Conservation (phyloP, 345 rosid species). For the Moricandia arvensis region DNA sequence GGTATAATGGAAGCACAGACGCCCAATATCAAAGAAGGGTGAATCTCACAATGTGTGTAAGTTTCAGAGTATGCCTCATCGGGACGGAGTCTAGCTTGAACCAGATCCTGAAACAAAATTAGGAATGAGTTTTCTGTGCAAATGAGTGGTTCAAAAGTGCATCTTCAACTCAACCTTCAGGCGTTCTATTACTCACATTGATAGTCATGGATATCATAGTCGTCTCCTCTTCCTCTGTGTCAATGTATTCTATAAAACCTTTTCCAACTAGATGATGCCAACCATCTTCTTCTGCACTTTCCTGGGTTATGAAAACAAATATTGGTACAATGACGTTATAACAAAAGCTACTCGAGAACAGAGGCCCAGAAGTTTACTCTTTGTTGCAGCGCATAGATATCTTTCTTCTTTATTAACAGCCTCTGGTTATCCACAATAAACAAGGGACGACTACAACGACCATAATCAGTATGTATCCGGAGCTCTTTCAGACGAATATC, state of each 20-base stretch:
- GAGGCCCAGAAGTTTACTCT: slow-evolving; percentile 51
- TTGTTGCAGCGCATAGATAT: slow-evolving; percentile 81
- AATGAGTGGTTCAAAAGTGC: background rate
- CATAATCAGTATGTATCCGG: slow-evolving; percentile 92
- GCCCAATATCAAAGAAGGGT: slow-evolving; percentile 93
- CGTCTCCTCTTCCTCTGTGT: slow-evolving; percentile 98
- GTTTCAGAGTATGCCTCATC: slow-evolving; percentile 82
- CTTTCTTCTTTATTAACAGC: slow-evolving; percentile 83
- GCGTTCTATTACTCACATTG: slow-evolving; percentile 55
- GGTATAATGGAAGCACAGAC: slow-evolving; percentile 99
- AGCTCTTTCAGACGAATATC: slow-evolving; percentile 87
- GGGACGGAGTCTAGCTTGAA: slow-evolving; percentile 72
- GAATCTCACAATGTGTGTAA: slow-evolving; percentile 98
- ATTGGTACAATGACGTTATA: background rate
- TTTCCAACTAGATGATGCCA: slow-evolving; percentile 93
- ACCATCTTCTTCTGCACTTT: slow-evolving; percentile 76
- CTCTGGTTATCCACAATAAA: slow-evolving; percentile 95
- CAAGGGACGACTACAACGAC: slow-evolving; percentile 96
- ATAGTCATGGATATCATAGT: slow-evolving; percentile 99
- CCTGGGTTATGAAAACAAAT: slow-evolving; percentile 49
- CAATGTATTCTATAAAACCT: slow-evolving; percentile 91
- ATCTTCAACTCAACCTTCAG: background rate
- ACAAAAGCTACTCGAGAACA: background rate
- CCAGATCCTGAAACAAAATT: slow-evolving; percentile 67
- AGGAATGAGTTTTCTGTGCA: slow-evolving; percentile 12